These are phyloP conservation scores for Aspergillus steynii DNA, from an alignment of 495 filamentous ascomycete species.

Conservation along the genomic window DNA sequence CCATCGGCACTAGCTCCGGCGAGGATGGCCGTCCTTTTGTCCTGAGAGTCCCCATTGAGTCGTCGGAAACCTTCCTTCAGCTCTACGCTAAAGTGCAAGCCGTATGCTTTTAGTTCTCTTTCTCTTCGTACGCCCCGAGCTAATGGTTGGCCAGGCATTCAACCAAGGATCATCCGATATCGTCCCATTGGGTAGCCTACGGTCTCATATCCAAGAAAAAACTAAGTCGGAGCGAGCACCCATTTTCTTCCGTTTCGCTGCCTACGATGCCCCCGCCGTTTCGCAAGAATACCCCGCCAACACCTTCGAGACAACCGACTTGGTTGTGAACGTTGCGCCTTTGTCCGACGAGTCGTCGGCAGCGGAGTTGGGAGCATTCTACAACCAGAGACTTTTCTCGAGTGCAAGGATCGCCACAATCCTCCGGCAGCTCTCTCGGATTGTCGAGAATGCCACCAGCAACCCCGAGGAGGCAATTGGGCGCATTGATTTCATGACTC, in stretches of 20 bases:
- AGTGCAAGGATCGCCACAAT: constrained; percentile 48
- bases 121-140: not conserved
- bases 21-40: constrained; percentile 52
- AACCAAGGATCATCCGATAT: constrained; percentile 46
- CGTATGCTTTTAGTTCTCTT: constrained; percentile 25
- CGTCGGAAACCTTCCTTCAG: constrained; percentile 41
- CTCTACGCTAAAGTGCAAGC: constrained; percentile 48
- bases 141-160: constrained; percentile 31
- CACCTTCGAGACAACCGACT: constrained; percentile 47
- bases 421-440: constrained; percentile 43
- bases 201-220: constrained; percentile 47
- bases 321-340: constrained; percentile 46
- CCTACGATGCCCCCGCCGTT: constrained; percentile 49
- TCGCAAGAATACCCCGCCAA: constrained; percentile 49
- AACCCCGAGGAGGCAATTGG: constrained; percentile 47
- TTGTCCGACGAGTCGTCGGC: constrained; percentile 22
- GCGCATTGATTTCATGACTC: constrained; percentile 50
- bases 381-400: constrained; percentile 54
- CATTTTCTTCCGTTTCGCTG: constrained; percentile 48
- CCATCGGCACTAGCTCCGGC: constrained; percentile 46
- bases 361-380: constrained; percentile 47
- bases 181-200: constrained; percentile 46
- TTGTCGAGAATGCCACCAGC: constrained; percentile 44
- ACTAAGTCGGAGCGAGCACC: constrained; percentile 43
- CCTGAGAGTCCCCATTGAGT: constrained; percentile 42